phyloP scores from a whole-genome alignment of 495 filamentous ascomycete genomes.

The Hyaloscypha finlandica region DNA sequence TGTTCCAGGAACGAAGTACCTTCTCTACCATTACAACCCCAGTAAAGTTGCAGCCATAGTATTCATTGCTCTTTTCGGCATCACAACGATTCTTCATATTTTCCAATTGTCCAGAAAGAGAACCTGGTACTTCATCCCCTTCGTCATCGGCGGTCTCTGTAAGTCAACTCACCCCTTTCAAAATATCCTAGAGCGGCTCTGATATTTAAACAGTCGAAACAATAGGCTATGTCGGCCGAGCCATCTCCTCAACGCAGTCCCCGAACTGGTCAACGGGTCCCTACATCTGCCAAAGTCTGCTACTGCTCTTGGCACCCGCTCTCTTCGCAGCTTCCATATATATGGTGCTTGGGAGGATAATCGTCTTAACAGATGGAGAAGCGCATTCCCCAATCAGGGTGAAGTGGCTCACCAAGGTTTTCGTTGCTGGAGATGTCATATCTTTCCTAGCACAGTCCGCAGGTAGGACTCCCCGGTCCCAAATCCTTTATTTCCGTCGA shows the following conservation, averaged over 20 bases:
- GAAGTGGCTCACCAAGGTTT: conserved; percentile 45
- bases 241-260: conserved; percentile 40
- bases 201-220: conserved; percentile 39
- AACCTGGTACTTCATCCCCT: conserved; percentile 63
- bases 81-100: conserved; percentile 47
- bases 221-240: conserved; percentile 48
- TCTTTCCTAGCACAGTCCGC: conserved; percentile 44
- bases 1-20: conserved; percentile 13
- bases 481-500: not conserved
- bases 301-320: conserved; percentile 52
- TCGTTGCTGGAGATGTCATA: conserved; percentile 48
- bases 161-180: conserved; percentile 30
- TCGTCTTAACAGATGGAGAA: conserved; percentile 46
- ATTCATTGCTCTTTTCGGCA: conserved; percentile 53
- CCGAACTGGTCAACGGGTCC: conserved; percentile 38
- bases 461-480: conserved; percentile 11
- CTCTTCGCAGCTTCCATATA: conserved; percentile 57
- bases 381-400: conserved; percentile 37
- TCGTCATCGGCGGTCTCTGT: conserved; percentile 60
- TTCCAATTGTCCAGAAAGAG: conserved; percentile 48
- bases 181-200: not conserved
- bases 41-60: conserved; percentile 48
- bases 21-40: conserved; percentile 45
- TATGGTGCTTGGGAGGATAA: conserved; percentile 53
- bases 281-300: conserved; percentile 48